Percentiles rank a stretch among this genome's conserved stretches.
Evolutionary conservation across 169 alveolate genomes (phyloP).

Genomic region (Cryptosporidium meleagridis): DNA sequence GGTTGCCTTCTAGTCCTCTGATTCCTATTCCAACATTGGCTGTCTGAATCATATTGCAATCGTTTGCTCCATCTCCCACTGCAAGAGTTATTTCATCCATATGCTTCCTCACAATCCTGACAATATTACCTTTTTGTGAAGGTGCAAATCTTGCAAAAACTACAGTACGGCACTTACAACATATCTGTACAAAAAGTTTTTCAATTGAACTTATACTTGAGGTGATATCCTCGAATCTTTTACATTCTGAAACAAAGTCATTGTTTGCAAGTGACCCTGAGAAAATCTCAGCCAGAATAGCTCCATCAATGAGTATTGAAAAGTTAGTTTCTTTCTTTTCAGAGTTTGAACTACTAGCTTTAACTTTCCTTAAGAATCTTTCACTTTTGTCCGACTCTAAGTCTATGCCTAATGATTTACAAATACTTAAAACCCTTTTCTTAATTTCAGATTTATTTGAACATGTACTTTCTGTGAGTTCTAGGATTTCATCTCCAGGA

Average conservation of each 20-base stretch:
- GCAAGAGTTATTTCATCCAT: constrained; percentile 83
- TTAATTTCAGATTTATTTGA: constrained; percentile 46
- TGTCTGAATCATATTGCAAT: constrained; percentile 97
- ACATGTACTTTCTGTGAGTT: constrained; percentile 49
- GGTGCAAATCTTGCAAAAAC: constrained; percentile 81
- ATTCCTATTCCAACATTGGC: constrained; percentile 99
- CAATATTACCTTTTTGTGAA: constrained; percentile 86
- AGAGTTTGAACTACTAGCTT: neutral
- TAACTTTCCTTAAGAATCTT: neutral
- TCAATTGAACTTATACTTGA: constrained; percentile 70
- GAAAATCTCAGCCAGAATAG: constrained; percentile 47
- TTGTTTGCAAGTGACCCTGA: constrained; percentile 62
- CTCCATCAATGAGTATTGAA: constrained; percentile 70
- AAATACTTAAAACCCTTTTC: constrained; percentile 24
- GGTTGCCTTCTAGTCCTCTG: constrained; percentile 96
- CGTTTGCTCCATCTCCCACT: constrained; percentile 99
- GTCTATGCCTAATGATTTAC: constrained; percentile 27
- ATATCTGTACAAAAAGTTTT: constrained; percentile 76
- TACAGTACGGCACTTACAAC: constrained; percentile 77
- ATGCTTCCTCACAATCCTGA: constrained; percentile 80
- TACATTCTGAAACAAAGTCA: constrained; percentile 17
- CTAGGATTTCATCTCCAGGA: constrained; percentile 42
- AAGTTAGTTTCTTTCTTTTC: neutral
- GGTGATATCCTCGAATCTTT: constrained; percentile 74
- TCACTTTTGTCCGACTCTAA: neutral